Conservation (phyloP, 2,329 filamentous ascomycete species). For the Diplodia corticola region DNA sequence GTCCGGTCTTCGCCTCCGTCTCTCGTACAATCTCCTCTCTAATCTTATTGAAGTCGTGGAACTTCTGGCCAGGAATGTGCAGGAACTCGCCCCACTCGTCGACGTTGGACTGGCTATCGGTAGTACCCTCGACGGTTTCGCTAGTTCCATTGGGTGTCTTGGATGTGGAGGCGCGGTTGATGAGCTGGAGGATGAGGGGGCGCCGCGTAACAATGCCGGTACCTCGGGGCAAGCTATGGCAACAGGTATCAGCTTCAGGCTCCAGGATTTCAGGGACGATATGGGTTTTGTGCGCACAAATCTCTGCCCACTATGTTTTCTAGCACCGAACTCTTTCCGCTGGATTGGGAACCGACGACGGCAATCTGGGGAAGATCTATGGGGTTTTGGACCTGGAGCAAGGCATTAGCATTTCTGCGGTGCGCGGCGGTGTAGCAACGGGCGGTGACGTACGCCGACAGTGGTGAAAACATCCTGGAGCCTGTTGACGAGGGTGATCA, state of each 20-base stretch:
- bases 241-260: slow-evolving; percentile 19
- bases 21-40: slow-evolving; percentile 96
- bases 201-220: slow-evolving; percentile 96
- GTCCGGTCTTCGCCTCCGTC: slow-evolving; percentile 93
- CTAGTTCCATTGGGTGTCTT: slow-evolving; percentile 72
- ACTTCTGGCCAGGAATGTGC: slow-evolving; percentile 96
- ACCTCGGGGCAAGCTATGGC: slow-evolving; percentile 81
- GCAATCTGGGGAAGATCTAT: slow-evolving; percentile 98
- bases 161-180: slow-evolving; percentile 72
- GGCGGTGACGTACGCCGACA: slow-evolving; percentile 66
- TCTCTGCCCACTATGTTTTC: slow-evolving; percentile 99
- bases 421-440: slow-evolving; percentile 21
- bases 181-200: slow-evolving; percentile 94
- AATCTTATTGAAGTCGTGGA: slow-evolving; percentile 97
- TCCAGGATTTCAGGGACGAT: slow-evolving; percentile 10
- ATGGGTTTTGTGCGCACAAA: slow-evolving; percentile 67
- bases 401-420: slow-evolving; percentile 35
- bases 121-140: slow-evolving; percentile 61
- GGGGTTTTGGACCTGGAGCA: slow-evolving; percentile 82
- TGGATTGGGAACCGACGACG: slow-evolving; percentile 97
- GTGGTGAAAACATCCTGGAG: slow-evolving; percentile 99
- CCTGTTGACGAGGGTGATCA: slow-evolving; percentile 91
- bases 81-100: slow-evolving; percentile 99
- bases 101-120: slow-evolving; percentile 83
- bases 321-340: slow-evolving; percentile 97